Evolutionary conservation across 352 stramenopile species (phyloP), one percentile per base, ranked within the genome.

Genomic region (Globisporangium spiculum): DNA sequence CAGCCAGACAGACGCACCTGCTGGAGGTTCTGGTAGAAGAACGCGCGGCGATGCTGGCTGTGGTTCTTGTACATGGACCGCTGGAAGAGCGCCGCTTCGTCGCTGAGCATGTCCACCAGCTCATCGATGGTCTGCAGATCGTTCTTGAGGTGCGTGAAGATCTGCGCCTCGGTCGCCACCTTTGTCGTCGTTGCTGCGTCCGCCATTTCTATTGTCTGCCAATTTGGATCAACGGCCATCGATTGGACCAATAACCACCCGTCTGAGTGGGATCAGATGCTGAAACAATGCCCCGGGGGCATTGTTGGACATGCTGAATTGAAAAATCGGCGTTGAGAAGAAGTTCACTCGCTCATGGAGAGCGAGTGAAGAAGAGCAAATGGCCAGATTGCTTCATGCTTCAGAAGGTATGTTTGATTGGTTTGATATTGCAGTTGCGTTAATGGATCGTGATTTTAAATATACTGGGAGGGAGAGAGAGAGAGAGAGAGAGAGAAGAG

Each of bases 11-110:
- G 44, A 66, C 60, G 36, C 3, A 88, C 80, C 52, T 91, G 73
- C 70, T 94, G 81, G 41, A 96, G 75, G 63, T 93, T 83, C 72
- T 91, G 80, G 68, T 83, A 96, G 73, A 92, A 96, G 44, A 84
- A 85, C 8, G 86, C 82, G 24, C 88, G 86, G 3, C 88, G 86
- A 64, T 96, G 88, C 72, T 96, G 88, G 72, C 84, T 96, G 60
- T 92, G 83, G 68, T 96, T 96, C 69, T 94, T 96, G 79, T 96
- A 96, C 81, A 96, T 92, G 18, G 66, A 80, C 32, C 84, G 84
- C 68, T 90, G 86, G 63, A 94, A 93, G 12, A 96, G 69, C 44
- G 66, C 59, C 3, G 83, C 72, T 54, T 96, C 88, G 48, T 91
- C 76, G 36, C 68, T 69, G 22, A 96, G 63, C n/a, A 86, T 9